Conservation (phyloP, 441 rosid genomes). For the Pelargonium fulgidum region DNA sequence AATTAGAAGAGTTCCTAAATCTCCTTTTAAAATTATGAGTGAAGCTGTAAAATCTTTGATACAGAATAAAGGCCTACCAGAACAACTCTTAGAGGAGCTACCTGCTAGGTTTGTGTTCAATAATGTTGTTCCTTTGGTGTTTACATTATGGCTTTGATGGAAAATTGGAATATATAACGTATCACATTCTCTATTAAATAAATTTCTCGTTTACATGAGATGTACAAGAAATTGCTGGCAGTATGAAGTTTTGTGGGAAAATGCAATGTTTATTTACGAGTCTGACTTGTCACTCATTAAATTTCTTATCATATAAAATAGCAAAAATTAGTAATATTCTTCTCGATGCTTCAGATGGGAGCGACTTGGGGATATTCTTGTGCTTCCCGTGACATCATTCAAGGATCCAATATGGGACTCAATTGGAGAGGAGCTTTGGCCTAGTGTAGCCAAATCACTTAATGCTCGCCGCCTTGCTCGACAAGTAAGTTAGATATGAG, state of each 20-base stretch:
- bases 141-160: slow-evolving; percentile 10
- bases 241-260: slow-evolving; percentile 5
- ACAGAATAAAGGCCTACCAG: slow-evolving; percentile 44
- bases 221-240: background rate
- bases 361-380: slow-evolving; percentile 76
- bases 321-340: background rate
- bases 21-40: slow-evolving; percentile 57
- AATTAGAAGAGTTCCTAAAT: slow-evolving; percentile 46
- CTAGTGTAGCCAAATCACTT: slow-evolving; percentile 56
- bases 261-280: slow-evolving; percentile 8
- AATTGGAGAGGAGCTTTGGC: slow-evolving; percentile 69
- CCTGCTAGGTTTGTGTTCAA: slow-evolving; percentile 54
- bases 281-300: background rate
- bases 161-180: background rate
- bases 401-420: slow-evolving; percentile 73
- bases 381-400: slow-evolving; percentile 75
- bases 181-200: slow-evolving; percentile 3
- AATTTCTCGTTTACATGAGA: background rate
- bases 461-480: slow-evolving; percentile 63
- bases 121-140: slow-evolving; percentile 18
- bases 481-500: slow-evolving; percentile 44
- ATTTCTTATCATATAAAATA: background rate
- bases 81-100: slow-evolving; percentile 55
- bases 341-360: slow-evolving; percentile 59
- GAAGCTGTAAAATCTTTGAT: slow-evolving; percentile 51